Evolutionary conservation across 768 basidiomycete genomes (phyloP).

Genomic region (Gloeopeniophorella convolvens): DNA sequence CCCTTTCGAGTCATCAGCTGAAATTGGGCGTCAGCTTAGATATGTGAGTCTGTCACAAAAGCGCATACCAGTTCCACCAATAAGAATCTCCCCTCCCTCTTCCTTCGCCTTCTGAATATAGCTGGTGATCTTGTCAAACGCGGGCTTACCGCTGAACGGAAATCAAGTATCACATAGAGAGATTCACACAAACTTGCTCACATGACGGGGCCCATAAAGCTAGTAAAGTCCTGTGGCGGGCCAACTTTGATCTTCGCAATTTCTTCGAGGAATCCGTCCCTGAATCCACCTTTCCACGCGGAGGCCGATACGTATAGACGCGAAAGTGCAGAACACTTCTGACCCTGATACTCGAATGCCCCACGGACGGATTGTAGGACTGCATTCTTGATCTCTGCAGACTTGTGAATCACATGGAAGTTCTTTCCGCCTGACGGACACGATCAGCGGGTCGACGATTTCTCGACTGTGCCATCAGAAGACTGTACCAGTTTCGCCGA

Average conservation of each 20-base stretch:
- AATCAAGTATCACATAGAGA: neutral
- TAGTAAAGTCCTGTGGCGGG: slow-evolving; percentile 59
- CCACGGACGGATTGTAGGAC: slow-evolving; percentile 81
- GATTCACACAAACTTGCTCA: slow-evolving; percentile 29
- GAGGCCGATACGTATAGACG: slow-evolving; percentile 85
- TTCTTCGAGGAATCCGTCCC: slow-evolving; percentile 66
- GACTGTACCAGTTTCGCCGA: slow-evolving; percentile 78
- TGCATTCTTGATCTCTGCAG: slow-evolving; percentile 85
- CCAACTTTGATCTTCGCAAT: slow-evolving; percentile 85
- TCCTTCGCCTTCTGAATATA: slow-evolving; percentile 86
- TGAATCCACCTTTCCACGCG: slow-evolving; percentile 83
- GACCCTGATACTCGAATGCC: slow-evolving; percentile 96
- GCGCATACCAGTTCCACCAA: slow-evolving; percentile 68
- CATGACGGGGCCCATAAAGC: slow-evolving; percentile 98
- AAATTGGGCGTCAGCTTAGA: neutral
- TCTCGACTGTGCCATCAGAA: neutral
- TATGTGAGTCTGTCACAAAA: neutral
- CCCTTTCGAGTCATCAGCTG: slow-evolving; percentile 85
- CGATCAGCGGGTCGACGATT: no score
- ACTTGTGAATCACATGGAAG: slow-evolving; percentile 88
- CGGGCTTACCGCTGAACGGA: slow-evolving; percentile 59
- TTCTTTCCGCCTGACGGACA: slow-evolving; percentile 84
- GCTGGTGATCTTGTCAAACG: slow-evolving; percentile 79
- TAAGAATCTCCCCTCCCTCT: slow-evolving; percentile 82
- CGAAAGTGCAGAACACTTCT: slow-evolving; percentile 96